Evolutionary conservation across 495 filamentous ascomycete genomes (phyloP).

Genomic region (Symbiotaphrina buchneri): DNA sequence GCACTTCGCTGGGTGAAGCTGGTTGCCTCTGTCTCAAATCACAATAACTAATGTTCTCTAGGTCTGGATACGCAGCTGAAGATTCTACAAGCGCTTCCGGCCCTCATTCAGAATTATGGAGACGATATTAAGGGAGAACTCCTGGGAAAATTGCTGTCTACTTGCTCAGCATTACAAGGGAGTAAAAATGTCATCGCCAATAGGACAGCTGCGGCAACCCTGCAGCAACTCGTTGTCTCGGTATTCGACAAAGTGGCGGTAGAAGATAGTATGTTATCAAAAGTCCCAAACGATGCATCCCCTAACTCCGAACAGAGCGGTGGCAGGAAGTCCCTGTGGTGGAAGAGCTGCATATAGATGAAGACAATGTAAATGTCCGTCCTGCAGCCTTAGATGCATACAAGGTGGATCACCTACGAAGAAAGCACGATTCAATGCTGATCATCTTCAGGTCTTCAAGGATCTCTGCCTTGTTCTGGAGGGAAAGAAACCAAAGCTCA

Average conservation of each 20-base stretch:
- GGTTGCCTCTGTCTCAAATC: background rate
- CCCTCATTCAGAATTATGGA: slow-evolving; percentile 76
- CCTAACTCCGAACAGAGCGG: slow-evolving; percentile 12
- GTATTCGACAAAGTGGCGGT: slow-evolving; percentile 75
- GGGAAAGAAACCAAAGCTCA: slow-evolving; percentile 55
- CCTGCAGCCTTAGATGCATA: slow-evolving; percentile 74
- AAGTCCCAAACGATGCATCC: slow-evolving; percentile 1
- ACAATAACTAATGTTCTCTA: slow-evolving; percentile 9
- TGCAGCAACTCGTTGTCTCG: slow-evolving; percentile 81
- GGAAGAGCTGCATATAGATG: slow-evolving; percentile 37
- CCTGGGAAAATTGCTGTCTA: slow-evolving; percentile 58
- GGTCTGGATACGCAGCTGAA: slow-evolving; percentile 89
- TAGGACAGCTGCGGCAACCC: slow-evolving; percentile 80
- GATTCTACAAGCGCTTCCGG: slow-evolving; percentile 83
- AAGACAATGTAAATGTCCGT: slow-evolving; percentile 38
- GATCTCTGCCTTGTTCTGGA: slow-evolving; percentile 81
- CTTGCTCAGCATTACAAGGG: slow-evolving; percentile 74
- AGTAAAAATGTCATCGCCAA: slow-evolving; percentile 84
- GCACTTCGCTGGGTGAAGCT: slow-evolving; percentile 34
- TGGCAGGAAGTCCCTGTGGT: slow-evolving; percentile 24
- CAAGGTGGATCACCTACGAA: slow-evolving; percentile 18
- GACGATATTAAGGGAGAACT: slow-evolving; percentile 59
- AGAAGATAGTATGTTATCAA: slow-evolving; percentile 43
- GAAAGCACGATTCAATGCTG: slow-evolving; percentile 2
- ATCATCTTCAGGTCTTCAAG: slow-evolving; percentile 39